phyloP scores from a whole-genome alignment of 2,329 filamentous ascomycete genomes.

The Conoideocrella luteorostrata region DNA sequence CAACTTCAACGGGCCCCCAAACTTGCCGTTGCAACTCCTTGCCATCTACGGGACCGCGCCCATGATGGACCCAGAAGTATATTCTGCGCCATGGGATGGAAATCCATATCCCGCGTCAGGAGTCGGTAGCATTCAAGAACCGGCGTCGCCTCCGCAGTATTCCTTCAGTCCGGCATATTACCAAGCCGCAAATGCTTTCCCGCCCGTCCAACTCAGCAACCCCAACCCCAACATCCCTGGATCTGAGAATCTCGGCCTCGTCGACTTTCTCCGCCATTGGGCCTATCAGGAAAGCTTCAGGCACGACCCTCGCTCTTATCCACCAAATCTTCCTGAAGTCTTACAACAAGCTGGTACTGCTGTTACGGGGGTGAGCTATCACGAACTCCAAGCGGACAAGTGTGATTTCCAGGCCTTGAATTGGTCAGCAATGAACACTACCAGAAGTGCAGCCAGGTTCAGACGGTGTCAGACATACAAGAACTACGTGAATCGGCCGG shows the following conservation, averaged over 20 bases:
- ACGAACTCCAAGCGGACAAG: constrained; percentile 47
- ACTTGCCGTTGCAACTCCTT: background rate
- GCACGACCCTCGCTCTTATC: constrained; percentile 17
- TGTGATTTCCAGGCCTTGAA: constrained; percentile 55
- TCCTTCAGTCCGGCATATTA: too few species aligned
- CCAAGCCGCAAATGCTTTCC: constrained; percentile 5
- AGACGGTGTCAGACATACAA: constrained; percentile 43
- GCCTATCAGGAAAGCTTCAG: constrained; percentile 25
- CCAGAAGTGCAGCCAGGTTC: constrained; percentile 40
- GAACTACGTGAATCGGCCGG: constrained; percentile 50
- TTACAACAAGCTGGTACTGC: constrained; percentile 20
- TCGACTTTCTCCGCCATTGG: constrained; percentile 47
- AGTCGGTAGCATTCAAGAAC: background rate
- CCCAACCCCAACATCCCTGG: constrained; percentile 33
- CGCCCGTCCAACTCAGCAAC: constrained; percentile 21
- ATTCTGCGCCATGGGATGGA: background rate
- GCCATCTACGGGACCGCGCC: background rate
- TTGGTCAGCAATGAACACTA: constrained; percentile 48
- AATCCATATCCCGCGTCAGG: background rate
- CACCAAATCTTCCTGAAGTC: constrained; percentile 24
- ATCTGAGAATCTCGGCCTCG: constrained; percentile 42
- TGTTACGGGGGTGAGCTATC: constrained; percentile 26
- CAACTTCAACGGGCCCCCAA: constrained; percentile 2
- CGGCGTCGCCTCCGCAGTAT: too few species aligned
- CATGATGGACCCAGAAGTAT: constrained; percentile 1